Conservation (phyloP, 495 filamentous ascomycete species). For the Xylaria nigripes region DNA sequence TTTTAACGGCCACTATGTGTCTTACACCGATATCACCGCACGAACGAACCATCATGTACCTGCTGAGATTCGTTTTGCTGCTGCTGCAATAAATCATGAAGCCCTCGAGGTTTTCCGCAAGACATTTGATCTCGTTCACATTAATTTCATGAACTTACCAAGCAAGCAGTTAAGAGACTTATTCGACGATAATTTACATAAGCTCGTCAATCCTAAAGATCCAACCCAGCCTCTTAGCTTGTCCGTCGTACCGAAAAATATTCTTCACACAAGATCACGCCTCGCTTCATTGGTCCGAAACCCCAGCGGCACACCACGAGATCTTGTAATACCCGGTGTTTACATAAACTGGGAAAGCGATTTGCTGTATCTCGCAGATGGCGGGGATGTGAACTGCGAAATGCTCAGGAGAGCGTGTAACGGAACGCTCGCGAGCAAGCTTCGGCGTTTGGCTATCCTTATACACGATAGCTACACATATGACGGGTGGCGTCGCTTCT, state of each 20-base stretch:
- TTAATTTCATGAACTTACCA: conserved; percentile 5
- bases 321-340: background rate
- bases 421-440: conserved; percentile 2
- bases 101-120: conserved; percentile 1
- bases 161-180: conserved; percentile 5
- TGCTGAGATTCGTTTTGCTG: conserved; percentile 1
- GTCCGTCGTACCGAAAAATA: background rate
- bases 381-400: conserved; percentile 8
- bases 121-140: conserved; percentile 4
- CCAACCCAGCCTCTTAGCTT: background rate
- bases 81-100: conserved; percentile 3
- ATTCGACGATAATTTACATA: background rate
- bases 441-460: conserved; percentile 3
- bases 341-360: conserved; percentile 6
- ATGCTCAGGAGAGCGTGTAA: conserved; percentile 5
- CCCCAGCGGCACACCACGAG: background rate
- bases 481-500: conserved; percentile 3
- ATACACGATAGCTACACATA: conserved; percentile 8
- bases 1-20: background rate
- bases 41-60: conserved; percentile 3
- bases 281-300: conserved; percentile 2
- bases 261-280: background rate
- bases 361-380: conserved; percentile 7
- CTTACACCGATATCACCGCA: conserved; percentile 8
- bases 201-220: background rate